Evolutionary conservation across 129 eudicot genomes (phyloP).

Genomic region (Ambrosia trifida): DNA sequence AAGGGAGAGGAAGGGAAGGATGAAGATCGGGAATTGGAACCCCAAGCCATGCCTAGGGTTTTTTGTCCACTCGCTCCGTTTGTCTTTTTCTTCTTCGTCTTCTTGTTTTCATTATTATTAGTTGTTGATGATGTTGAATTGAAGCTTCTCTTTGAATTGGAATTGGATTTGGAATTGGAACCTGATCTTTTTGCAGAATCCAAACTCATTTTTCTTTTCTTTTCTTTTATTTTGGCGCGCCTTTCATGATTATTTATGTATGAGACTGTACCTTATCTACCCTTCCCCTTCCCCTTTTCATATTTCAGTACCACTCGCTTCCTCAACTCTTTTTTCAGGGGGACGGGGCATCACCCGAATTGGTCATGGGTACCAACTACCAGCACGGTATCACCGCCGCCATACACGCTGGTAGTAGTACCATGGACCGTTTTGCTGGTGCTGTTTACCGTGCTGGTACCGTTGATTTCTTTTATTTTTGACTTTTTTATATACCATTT

Average conservation of each 20-base stretch:
- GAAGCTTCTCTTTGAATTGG: slow-evolving; percentile 63
- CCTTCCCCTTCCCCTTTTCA: neutral
- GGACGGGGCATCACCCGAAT: no score
- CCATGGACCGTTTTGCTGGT: no score
- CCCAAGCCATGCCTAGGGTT: slow-evolving; percentile 99
- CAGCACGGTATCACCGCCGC: no score
- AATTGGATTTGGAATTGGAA: slow-evolving; percentile 33
- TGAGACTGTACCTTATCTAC: neutral
- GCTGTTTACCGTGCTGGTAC: no score
- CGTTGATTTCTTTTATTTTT: no score
- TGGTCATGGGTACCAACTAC: no score
- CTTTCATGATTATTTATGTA: neutral
- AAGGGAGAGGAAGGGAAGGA: slow-evolving; percentile 76
- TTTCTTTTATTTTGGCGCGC: slow-evolving; percentile 33
- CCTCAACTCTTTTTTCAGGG: no score
- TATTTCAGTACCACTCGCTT: no score
- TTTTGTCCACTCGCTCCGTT: slow-evolving; percentile 45
- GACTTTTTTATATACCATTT: no score
- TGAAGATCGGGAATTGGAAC: slow-evolving; percentile 67
- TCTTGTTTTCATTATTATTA: slow-evolving; percentile 38
- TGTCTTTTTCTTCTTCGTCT: slow-evolving; percentile 40
- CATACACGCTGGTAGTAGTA: no score
- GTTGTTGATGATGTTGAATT: slow-evolving; percentile 45
- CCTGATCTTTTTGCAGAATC: slow-evolving; percentile 32
- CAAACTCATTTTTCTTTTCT: slow-evolving; percentile 41